A percentile compares a stretch with the other conserved stretches of the same genome.
Conservation (phyloP, 208 protist species). For the Wallacemonas sp. region DNA sequence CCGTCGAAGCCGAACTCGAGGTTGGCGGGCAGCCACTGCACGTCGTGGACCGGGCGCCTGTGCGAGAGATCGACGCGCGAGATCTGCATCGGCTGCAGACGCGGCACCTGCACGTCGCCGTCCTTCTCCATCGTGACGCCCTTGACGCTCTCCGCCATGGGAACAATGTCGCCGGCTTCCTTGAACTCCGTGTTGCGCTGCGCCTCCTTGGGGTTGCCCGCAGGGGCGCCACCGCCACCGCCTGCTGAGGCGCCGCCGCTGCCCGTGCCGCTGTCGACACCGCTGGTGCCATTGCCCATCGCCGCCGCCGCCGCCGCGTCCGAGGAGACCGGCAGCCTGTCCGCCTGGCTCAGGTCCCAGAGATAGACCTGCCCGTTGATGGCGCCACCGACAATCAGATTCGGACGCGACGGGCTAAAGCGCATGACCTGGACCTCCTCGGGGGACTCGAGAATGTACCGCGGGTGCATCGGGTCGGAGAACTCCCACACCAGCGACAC, state of each 20-base stretch:
- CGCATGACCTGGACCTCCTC: slow-evolving; percentile 86
- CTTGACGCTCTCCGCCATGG: slow-evolving; percentile 70
- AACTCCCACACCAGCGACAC: slow-evolving; percentile 91
- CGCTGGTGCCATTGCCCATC: neutral
- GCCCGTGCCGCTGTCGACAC: neutral
- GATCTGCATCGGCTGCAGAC: slow-evolving; percentile 74
- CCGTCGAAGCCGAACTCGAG: slow-evolving; percentile 89
- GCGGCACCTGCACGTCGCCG: slow-evolving; percentile 81
- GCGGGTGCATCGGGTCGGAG: slow-evolving; percentile 89
- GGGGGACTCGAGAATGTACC: slow-evolving; percentile 85
- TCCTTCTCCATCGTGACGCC: slow-evolving; percentile 72
- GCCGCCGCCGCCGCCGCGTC: slow-evolving; percentile 11
- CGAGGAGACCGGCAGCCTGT: slow-evolving; percentile 24
- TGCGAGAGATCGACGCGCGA: slow-evolving; percentile 90
- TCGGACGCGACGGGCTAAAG: slow-evolving; percentile 85
- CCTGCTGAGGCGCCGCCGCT: neutral
- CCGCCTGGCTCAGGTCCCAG: slow-evolving; percentile 81
- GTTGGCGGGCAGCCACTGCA: slow-evolving; percentile 81
- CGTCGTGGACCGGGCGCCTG: slow-evolving; percentile 80
- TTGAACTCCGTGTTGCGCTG: slow-evolving; percentile 28
- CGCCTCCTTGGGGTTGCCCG: slow-evolving; percentile 11
- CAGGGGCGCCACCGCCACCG: slow-evolving; percentile 5
- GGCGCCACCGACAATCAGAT: slow-evolving; percentile 82
- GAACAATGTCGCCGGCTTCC: slow-evolving; percentile 68
- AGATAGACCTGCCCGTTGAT: slow-evolving; percentile 92